Base-by-base conservation (phyloP, 1,139 yeast species). In the Pichia sp. region DNA sequence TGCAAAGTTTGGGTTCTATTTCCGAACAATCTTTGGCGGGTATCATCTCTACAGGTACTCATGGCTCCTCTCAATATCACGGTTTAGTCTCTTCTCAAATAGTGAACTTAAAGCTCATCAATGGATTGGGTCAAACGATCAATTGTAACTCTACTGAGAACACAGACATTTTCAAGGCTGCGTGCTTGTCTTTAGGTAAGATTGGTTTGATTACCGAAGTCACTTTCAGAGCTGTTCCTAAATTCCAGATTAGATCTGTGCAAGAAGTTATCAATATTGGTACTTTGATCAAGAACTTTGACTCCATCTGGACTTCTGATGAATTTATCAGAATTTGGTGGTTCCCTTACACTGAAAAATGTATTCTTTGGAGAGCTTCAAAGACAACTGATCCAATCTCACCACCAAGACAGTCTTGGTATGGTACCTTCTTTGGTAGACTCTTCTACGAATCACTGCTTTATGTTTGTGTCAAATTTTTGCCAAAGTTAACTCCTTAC, bases 291-390 rank as follows among this genome's bases (percentile, higher is more conserved):
- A 66, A 67, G 14, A 63, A 72, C 51, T 77, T 93, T 87, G 77
- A 77, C 41, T 66, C 69, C 13, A 62, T 88, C 30, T 91, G 97
- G 96, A 74, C 85, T 8, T 78, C 85, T 36, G 72, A 88, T n/a
- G 98, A 91, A 61, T 91, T 78, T 52, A 80, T 86, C 30, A 73
- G 97, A 46, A 74, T 87, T 34, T 91, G 97, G 97, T 91, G 98
- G 97, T 91, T 84, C 59, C 98, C 98, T 1, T 91, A 91, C 58
- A 71, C 93, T 17, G 74, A 74, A 38, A 80, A 80, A 51, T 85
- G 95, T 63, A 78, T 87, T 24, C 64, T 87, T 35, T 91, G 97
- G 96, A 74, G 94, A 53, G 97, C 94, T 22, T 66, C 75, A 30
- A 85, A 85, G 55, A 65, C 79, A 3, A 64, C 64, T 20, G 84